Conservation (phyloP, 768 basidiomycete genomes). For the Trametes elegans region DNA sequence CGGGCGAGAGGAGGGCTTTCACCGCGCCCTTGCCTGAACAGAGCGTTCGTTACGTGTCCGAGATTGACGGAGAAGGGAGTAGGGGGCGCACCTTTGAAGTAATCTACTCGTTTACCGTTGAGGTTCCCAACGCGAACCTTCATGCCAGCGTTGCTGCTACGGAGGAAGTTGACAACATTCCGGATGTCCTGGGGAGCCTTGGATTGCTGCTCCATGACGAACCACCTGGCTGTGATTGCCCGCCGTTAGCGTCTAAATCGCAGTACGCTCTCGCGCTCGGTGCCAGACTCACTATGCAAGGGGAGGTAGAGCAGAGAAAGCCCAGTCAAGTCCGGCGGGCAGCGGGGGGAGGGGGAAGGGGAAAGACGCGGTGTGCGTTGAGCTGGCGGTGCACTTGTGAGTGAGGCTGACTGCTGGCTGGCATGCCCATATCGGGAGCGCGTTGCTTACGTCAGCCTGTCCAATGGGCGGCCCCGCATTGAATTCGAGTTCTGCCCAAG, state of each 20-base stretch:
- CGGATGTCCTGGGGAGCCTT: conserved; percentile 79
- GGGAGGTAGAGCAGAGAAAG: neutral
- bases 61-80: neutral
- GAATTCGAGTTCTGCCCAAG: neutral
- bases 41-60: neutral
- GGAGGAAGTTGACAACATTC: conserved; percentile 82
- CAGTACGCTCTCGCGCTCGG: neutral
- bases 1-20: conserved; percentile 88
- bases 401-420: conserved; percentile 20
- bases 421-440: conserved; percentile 19
- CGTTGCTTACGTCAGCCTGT: conserved; percentile 6
- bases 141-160: conserved; percentile 82
- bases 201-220: conserved; percentile 64
- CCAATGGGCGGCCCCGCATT: neutral
- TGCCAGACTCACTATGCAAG: conserved; percentile 1
- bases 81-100: conserved; percentile 83
- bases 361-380: conserved; percentile 7
- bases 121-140: conserved; percentile 88
- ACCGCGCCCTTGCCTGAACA: conserved; percentile 84
- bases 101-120: conserved; percentile 93
- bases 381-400: conserved; percentile 13
- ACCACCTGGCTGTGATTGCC: conserved; percentile 1
- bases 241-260: neutral
- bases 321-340: conserved; percentile 5
- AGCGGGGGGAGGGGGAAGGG: neutral